phyloP scores from a whole-genome alignment of 108 stramenopile species.

The Cyclotella baltica region DNA sequence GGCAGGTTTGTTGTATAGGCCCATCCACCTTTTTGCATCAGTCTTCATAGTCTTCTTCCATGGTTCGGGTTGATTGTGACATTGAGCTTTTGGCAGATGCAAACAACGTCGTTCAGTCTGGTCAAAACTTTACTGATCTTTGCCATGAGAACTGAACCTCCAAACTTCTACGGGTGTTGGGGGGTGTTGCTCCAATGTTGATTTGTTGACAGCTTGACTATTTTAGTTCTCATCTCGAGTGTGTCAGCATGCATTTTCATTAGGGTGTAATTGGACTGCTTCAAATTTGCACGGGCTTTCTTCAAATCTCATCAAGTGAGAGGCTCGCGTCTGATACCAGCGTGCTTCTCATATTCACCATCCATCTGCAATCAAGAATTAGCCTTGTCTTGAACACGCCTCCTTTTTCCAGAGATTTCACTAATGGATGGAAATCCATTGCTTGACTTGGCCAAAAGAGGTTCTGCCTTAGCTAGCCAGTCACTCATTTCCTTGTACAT shows the following conservation, averaged over 20 bases:
- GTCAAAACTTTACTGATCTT: too few species aligned
- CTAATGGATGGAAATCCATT: not conserved
- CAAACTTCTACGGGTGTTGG: not conserved
- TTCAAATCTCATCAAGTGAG: not conserved
- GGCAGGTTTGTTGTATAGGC: not conserved
- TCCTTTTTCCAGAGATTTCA: not conserved
- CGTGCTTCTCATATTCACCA: not conserved
- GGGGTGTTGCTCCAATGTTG: not conserved
- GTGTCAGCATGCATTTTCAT: not conserved
- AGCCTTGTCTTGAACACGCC: not conserved
- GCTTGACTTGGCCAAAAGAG: not conserved
- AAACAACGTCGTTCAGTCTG: too few species aligned
- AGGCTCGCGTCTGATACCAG: not conserved
- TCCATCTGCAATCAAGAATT: not conserved
- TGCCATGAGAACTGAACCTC: too few species aligned
- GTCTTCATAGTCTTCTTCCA: not conserved
- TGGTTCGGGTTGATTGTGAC: not conserved
- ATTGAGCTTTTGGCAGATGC: too few species aligned
- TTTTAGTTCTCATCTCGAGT: not conserved
- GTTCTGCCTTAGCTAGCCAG: not conserved
- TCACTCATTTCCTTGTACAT: not conserved
- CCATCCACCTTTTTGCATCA: not conserved
- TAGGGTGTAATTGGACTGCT: not conserved
- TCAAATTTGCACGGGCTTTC: not conserved
- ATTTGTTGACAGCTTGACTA: not conserved